Conservation (phyloP, 1,139 yeast genomes). For the Komagataea norvegica region DNA sequence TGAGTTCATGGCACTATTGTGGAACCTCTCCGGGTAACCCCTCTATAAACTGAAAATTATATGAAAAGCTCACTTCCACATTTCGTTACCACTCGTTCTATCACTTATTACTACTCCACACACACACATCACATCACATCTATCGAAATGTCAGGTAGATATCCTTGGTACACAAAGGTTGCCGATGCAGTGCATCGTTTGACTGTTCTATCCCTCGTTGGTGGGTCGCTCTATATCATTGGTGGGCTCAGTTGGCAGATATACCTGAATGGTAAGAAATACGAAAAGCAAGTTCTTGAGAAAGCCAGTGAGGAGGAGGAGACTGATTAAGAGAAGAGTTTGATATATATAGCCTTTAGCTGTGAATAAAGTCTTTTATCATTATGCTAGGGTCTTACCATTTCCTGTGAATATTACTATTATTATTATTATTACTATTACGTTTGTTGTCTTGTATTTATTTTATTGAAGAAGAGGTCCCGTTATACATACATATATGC, state of each 20-base stretch:
- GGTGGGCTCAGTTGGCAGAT: conserved; percentile 62
- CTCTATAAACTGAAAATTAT: too few relatives aligned
- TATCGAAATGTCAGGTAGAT: conserved; percentile 39
- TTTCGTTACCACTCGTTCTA: too few relatives aligned
- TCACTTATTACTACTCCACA: too few relatives aligned
- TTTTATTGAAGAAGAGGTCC: too few relatives aligned
- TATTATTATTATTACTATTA: not conserved
- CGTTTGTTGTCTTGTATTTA: not conserved
- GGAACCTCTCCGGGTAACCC: not conserved
- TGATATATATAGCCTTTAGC: not conserved
- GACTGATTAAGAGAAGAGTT: too few relatives aligned
- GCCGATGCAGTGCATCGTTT: conserved; percentile 83
- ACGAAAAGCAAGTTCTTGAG: conserved; percentile 38
- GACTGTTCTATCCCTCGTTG: conserved; percentile 72
- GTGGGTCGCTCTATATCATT: conserved; percentile 55
- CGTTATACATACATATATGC: not conserved
- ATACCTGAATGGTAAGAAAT: conserved; percentile 51
- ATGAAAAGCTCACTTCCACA: too few relatives aligned
- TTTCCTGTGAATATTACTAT: conserved; percentile 1
- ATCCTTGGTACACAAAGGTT: conserved; percentile 69
- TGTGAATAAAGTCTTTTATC: not conserved
- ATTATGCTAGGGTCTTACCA: not conserved
- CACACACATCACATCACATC: too few relatives aligned
- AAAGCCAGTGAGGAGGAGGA: conserved; percentile 21
- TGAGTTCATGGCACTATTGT: too few relatives aligned